Conservation (phyloP, 805 yeast species). For the Metschnikowia santaceciliae region DNA sequence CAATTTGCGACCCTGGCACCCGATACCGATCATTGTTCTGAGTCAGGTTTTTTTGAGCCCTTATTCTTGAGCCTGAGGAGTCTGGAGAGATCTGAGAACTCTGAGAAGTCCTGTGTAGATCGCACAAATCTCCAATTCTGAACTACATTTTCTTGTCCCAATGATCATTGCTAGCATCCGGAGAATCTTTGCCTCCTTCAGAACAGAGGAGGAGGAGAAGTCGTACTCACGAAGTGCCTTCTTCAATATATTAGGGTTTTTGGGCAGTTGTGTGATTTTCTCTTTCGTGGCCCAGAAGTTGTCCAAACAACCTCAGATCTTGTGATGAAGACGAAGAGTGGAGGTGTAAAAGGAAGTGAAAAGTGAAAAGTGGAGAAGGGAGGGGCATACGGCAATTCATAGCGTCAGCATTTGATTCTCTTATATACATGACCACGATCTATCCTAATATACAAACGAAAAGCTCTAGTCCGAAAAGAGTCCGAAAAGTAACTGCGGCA, state of each 20-base stretch:
- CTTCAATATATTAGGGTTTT: constrained; percentile 71
- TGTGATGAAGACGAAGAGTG: neutral
- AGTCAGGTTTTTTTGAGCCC: constrained; percentile 30
- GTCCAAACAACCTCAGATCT: constrained; percentile 21
- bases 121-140: neutral
- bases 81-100: too few species aligned
- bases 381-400: neutral
- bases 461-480: neutral
- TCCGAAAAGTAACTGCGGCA: neutral
- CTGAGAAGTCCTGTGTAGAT: neutral
- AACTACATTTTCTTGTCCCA: neutral
- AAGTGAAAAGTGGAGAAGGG: neutral
- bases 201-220: constrained; percentile 84
- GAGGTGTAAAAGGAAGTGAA: too few species aligned
- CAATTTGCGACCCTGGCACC: constrained; percentile 58
- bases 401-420: neutral
- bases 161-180: constrained; percentile 74
- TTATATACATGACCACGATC: constrained; percentile 4
- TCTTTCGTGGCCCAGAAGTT: constrained; percentile 71
- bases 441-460: constrained; percentile 1
- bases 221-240: constrained; percentile 72
- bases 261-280: constrained; percentile 77
- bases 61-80: too few species aligned
- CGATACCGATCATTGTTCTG: constrained; percentile 61
- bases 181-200: constrained; percentile 72